Evolutionary conservation across 805 yeast species (phyloP).

Genomic region (Barnettozyma siamensis): DNA sequence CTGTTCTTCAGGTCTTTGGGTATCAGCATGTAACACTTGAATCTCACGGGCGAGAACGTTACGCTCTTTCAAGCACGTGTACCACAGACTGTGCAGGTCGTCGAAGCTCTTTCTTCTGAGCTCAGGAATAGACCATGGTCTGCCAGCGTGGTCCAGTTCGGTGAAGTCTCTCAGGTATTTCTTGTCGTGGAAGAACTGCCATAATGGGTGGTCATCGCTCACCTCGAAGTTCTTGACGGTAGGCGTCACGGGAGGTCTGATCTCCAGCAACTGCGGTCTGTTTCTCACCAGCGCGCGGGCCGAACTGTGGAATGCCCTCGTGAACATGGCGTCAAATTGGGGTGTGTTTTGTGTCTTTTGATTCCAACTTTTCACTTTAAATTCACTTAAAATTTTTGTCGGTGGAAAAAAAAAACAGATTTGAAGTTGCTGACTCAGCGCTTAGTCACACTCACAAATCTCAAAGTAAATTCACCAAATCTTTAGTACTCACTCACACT

Average conservation of each 20-base stretch:
- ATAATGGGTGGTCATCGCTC: slow-evolving; percentile 84
- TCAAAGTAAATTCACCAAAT: too few relatives aligned
- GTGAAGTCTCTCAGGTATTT: slow-evolving; percentile 53
- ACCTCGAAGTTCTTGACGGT: slow-evolving; percentile 66
- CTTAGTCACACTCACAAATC: too few relatives aligned
- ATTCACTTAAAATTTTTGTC: slow-evolving; percentile 7
- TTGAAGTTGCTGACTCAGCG: background rate
- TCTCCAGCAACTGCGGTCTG: slow-evolving; percentile 27
- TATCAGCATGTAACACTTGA: slow-evolving; percentile 45
- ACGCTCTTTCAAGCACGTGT: slow-evolving; percentile 74
- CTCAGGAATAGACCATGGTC: slow-evolving; percentile 86
- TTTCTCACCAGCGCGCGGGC: slow-evolving; percentile 13
- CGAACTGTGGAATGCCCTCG: slow-evolving; percentile 16
- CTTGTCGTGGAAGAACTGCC: slow-evolving; percentile 80
- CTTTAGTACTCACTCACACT: too few relatives aligned
- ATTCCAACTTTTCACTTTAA: too few relatives aligned
- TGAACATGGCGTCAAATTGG: slow-evolving; percentile 2
- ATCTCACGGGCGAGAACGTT: slow-evolving; percentile 74
- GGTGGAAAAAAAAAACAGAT: background rate
- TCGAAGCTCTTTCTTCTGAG: slow-evolving; percentile 87
- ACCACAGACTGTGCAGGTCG: slow-evolving; percentile 91
- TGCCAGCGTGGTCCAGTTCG: slow-evolving; percentile 49
- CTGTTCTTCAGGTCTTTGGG: slow-evolving; percentile 34
- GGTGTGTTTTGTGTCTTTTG: too few relatives aligned
- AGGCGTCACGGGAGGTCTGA: slow-evolving; percentile 84